phyloP scores from a whole-genome alignment of 1,284 basidiomycete genomes.

The Rhodotorula sp. region DNA sequence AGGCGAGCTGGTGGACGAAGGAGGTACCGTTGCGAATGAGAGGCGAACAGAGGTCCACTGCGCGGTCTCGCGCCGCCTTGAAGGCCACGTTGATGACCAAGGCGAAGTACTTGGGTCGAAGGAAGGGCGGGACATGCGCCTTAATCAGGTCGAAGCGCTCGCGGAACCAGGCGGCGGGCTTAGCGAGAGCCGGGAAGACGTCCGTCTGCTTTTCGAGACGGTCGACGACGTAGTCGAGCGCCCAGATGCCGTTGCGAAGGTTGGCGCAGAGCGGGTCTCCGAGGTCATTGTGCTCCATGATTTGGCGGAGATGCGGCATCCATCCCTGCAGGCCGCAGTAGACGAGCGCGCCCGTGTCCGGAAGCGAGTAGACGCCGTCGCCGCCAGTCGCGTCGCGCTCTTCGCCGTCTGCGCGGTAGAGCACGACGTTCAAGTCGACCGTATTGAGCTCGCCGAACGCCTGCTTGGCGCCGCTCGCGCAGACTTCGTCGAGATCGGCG shows the following conservation, averaged over 20 bases:
- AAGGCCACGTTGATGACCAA: slow-evolving; percentile 84
- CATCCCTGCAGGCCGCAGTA: slow-evolving; percentile 94
- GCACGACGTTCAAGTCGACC: slow-evolving; percentile 78
- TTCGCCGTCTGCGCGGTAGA: slow-evolving; percentile 82
- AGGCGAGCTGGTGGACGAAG: slow-evolving; percentile 84
- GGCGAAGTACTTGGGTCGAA: slow-evolving; percentile 91
- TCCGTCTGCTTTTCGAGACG: slow-evolving; percentile 71
- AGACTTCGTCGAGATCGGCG: slow-evolving; percentile 65
- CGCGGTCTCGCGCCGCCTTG: slow-evolving; percentile 76
- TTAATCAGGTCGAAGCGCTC: slow-evolving; percentile 78
- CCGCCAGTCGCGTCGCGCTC: slow-evolving; percentile 72
- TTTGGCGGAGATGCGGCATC: slow-evolving; percentile 79
- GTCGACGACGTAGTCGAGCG: slow-evolving; percentile 74
- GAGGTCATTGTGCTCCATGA: slow-evolving; percentile 84
- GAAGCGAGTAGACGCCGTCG: slow-evolving; percentile 73
- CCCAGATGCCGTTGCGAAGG: slow-evolving; percentile 80
- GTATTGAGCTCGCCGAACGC: slow-evolving; percentile 73
- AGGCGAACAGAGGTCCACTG: slow-evolving; percentile 79
- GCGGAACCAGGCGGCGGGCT: slow-evolving; percentile 76
- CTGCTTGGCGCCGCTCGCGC: slow-evolving; percentile 63
- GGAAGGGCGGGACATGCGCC: slow-evolving; percentile 68
- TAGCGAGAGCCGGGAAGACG: slow-evolving; percentile 64
- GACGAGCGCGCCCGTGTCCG: slow-evolving; percentile 66
- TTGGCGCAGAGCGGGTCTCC: slow-evolving; percentile 86
- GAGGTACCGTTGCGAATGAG: slow-evolving; percentile 77